phyloP scores from a whole-genome alignment of 2,329 filamentous ascomycete genomes.

The Colletotrichum orchidophilum region DNA sequence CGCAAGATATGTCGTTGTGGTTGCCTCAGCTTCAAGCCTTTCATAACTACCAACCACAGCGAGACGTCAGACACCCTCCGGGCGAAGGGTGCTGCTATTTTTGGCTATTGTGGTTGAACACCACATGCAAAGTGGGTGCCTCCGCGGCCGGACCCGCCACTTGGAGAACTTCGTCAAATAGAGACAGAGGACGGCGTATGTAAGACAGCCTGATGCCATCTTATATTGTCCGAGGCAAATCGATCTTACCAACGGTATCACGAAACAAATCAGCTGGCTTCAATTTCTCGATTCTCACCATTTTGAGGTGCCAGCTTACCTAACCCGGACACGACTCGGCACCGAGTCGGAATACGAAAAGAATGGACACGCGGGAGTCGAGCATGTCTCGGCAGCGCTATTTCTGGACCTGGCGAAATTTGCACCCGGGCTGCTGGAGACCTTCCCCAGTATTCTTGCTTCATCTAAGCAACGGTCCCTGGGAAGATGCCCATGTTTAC shows the following conservation, averaged over 20 bases:
- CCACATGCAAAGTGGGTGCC: background rate
- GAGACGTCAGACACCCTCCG: slow-evolving; percentile 17
- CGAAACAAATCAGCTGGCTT: slow-evolving; percentile 15
- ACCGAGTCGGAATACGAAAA: slow-evolving; percentile 1
- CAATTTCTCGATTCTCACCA: background rate
- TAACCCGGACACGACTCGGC: slow-evolving; percentile 1
- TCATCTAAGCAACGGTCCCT: slow-evolving; percentile 25
- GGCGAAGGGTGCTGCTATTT: slow-evolving; percentile 26
- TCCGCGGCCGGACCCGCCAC: background rate
- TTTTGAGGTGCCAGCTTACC: slow-evolving; percentile 6
- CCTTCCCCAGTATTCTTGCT: slow-evolving; percentile 25
- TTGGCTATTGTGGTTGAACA: slow-evolving; percentile 5
- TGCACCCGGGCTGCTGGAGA: slow-evolving; percentile 7
- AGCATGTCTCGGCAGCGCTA: slow-evolving; percentile 5
- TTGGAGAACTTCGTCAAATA: slow-evolving; percentile 9
- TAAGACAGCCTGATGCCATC: slow-evolving; percentile 2
- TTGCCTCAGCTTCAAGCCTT: background rate
- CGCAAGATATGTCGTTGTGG: background rate
- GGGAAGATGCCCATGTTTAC: slow-evolving; percentile 8
- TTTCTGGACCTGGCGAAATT: slow-evolving; percentile 3
- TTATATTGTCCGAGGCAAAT: background rate
- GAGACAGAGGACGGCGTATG: background rate
- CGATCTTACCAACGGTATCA: slow-evolving; percentile 1
- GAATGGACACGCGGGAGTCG: background rate
- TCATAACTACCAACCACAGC: slow-evolving; percentile 10